Conservation (phyloP, 2,329 filamentous ascomycete species). For the Colletotrichum incanum region DNA sequence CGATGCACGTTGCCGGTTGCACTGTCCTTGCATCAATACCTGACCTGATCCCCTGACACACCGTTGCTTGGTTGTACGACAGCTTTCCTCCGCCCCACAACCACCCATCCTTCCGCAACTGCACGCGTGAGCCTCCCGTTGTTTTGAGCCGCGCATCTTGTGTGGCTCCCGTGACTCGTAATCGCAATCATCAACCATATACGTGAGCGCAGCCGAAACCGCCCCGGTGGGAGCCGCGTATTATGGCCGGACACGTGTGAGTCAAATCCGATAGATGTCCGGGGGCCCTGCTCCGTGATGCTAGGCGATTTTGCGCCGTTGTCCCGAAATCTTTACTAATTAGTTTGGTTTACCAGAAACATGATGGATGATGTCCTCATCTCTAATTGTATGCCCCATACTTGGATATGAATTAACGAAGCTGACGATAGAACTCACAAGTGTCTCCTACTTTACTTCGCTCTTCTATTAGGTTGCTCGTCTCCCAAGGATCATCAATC, state of each 20-base stretch:
- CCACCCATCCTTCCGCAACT: neutral
- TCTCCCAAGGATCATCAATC: slow-evolving; percentile 50
- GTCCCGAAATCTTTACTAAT: neutral
- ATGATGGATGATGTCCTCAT: slow-evolving; percentile 61
- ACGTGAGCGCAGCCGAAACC: slow-evolving; percentile 20
- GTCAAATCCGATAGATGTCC: neutral
- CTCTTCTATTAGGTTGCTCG: slow-evolving; percentile 52
- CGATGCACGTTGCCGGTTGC: slow-evolving; percentile 22
- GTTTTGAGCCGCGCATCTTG: neutral
- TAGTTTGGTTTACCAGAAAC: slow-evolving; percentile 47
- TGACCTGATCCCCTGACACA: neutral
- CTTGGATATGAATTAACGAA: neutral
- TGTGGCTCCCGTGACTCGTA: slow-evolving; percentile 19
- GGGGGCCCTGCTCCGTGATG: too few species aligned
- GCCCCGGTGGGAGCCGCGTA: neutral
- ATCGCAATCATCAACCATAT: neutral
- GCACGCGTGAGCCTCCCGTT: neutral
- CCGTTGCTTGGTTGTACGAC: neutral
- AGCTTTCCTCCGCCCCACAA: neutral
- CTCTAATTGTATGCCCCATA: slow-evolving; percentile 51
- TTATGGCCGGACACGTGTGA: slow-evolving; percentile 27
- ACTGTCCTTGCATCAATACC: slow-evolving; percentile 13
- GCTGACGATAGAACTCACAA: slow-evolving; percentile 40
- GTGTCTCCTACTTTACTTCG: slow-evolving; percentile 52
- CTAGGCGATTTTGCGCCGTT: too few species aligned